Percentiles rank a stretch among this genome's conserved stretches.
phyloP scores from a whole-genome alignment of 495 filamentous ascomycete species.

The Xylaria acuta region DNA sequence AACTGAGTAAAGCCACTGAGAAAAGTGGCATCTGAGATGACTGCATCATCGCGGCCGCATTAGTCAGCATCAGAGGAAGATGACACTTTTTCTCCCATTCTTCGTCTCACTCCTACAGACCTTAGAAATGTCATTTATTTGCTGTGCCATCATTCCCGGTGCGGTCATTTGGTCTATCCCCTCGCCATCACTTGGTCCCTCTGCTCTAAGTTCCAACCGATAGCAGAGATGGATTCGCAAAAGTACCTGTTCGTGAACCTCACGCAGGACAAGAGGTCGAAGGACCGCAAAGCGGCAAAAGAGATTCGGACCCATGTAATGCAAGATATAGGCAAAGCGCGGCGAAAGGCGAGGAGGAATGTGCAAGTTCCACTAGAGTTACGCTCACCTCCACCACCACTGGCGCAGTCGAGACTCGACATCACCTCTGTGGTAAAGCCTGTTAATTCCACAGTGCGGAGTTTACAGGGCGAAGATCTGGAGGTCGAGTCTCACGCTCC shows the following conservation, averaged over 20 bases:
- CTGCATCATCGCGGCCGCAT: conserved; percentile 1
- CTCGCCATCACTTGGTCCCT: not conserved
- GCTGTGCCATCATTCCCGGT: not conserved
- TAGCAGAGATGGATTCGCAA: conserved; percentile 29
- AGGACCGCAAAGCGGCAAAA: conserved; percentile 25
- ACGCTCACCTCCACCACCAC: conserved; percentile 21
- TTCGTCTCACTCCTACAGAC: not conserved
- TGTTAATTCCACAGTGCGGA: conserved; percentile 12
- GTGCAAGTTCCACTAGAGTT: conserved; percentile 20
- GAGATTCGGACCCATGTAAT: conserved; percentile 27
- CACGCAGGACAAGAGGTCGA: conserved; percentile 27
- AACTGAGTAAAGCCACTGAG: not conserved
- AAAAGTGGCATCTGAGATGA: not conserved
- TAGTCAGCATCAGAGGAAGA: conserved; percentile 1
- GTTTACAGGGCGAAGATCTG: conserved; percentile 18
- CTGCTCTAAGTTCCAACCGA: not conserved
- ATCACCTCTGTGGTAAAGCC: conserved; percentile 19
- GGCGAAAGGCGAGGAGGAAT: conserved; percentile 28
- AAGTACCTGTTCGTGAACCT: conserved; percentile 29
- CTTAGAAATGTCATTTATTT: not conserved
- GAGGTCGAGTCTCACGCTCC: conserved; percentile 18
- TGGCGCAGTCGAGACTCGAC: conserved; percentile 7
- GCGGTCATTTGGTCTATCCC: not conserved
- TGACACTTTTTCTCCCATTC: not conserved
- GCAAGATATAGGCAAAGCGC: conserved; percentile 30